Evolutionary conservation across 2,329 filamentous ascomycete species (phyloP), one percentile per base, ranked within the genome.

Genomic region (Colletotrichum lindemuthianum): DNA sequence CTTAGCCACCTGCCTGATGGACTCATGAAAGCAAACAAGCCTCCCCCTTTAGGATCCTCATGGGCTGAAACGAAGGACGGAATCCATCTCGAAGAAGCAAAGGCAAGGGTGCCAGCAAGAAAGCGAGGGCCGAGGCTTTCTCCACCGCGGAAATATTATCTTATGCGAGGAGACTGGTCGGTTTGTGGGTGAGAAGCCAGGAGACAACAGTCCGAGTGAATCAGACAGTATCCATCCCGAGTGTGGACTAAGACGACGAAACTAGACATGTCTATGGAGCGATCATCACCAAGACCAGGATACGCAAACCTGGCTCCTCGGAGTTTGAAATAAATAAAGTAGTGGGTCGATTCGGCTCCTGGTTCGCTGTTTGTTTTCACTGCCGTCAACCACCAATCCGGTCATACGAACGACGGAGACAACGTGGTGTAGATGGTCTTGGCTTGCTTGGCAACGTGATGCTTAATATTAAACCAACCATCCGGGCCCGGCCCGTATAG

Each of bases 321-420:
- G 58, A 55, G 58, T 60, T 60, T 60, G 33, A 34, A 40, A 53
- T 59, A 58, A 58, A 58, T 59, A 54, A 34, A 47, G 57, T 60
- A 54, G 57, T 54, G 57, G 57, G 49, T 36, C 50, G 34, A 13
- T 16, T 47, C 43, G 49, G 24, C 49, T 39, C 13, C 41, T 60
- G 49, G 48, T 60, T 60, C 39, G 57, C 41, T 47, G 57, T 60
- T 54, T 48, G 54, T 43, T 47, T 48, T 53, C 49, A 60, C 49
- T 36, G 37, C 48, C 56, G 39, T n/a, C 13, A 1, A 40, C 33
- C 40, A 40, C 43, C 49, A 36, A 44, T 36, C 24, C 41, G 39
- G 24, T 24, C 24, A 24, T 24, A 24, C 13, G 37, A 6, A 45
- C n/a, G n/a, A n/a, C n/a, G n/a, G n/a, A n/a, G n/a, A 45, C 43